phyloP scores from a whole-genome alignment of 2,329 filamentous ascomycete genomes.

The Macrophomina tecta region DNA sequence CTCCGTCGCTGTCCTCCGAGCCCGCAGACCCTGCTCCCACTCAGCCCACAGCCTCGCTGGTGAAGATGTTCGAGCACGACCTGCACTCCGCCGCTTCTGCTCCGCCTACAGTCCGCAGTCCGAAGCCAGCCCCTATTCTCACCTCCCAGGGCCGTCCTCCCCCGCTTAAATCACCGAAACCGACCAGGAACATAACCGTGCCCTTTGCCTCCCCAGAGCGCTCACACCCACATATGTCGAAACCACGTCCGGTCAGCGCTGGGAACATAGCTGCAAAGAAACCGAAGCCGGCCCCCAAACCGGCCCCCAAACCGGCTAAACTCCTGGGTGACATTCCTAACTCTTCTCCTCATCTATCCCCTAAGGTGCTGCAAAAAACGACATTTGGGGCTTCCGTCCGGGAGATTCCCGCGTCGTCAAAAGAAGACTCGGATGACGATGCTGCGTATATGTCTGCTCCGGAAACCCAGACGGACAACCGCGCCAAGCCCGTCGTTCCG shows the following conservation, averaged over 20 bases:
- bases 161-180: constrained; percentile 51
- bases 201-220: constrained; percentile 14
- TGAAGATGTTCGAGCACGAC: constrained; percentile 71
- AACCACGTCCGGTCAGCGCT: constrained; percentile 28
- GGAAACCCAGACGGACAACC: constrained; percentile 41
- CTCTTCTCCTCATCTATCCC: constrained; percentile 2
- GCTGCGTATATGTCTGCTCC: constrained; percentile 41
- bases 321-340: constrained; percentile 24
- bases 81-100: background rate
- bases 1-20: constrained; percentile 32
- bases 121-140: constrained; percentile 32
- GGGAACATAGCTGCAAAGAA: constrained; percentile 32
- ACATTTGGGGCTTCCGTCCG: background rate
- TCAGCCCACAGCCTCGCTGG: constrained; percentile 67
- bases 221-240: background rate
- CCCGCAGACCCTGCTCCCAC: constrained; percentile 64
- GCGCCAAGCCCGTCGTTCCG: constrained; percentile 40
- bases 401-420: background rate
- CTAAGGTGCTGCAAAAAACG: constrained; percentile 10
- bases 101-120: background rate
- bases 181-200: constrained; percentile 36
- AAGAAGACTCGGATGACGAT: constrained; percentile 28
- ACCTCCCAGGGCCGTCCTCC: constrained; percentile 38
- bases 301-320: constrained; percentile 38
- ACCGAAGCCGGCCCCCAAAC: constrained; percentile 39